Evolutionary conservation across 2,329 filamentous ascomycete genomes (phyloP), one percentile per base, ranked within the genome.

Genomic region (Colletotrichum camelliae): DNA sequence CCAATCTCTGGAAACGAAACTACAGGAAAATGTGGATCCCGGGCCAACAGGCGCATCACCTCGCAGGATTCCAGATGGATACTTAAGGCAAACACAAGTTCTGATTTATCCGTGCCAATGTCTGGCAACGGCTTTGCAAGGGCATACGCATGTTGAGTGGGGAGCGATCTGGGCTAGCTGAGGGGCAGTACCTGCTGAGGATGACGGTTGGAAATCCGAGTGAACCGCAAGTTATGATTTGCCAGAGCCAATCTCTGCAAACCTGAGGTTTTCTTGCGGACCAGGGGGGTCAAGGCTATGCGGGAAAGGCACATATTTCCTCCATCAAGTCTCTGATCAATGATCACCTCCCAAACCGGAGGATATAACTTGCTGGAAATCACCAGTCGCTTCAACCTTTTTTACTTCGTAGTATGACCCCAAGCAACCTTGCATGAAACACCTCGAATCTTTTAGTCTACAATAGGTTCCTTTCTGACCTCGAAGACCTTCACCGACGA

Each of bases 381-480:
- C 6, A 21, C 43, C 43, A 7, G 43, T 52, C 43, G 1, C 6
- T 52, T 13, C 2, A 13, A 12, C 1, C 3, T 0, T 48, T 12
- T 7, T 21, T 35, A 13, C 33, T 13, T 35, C 33, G 33, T 35
- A 35, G 3, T 13, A 35, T 5, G 12, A 13, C 13, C 2, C 31
- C 31, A 33, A 33, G 10, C 5, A 48, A 48, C 1, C 18, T 12
- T 21, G 4, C 9, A 48, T 48, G 18, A 4, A 48, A 21, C 5
- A 48, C 2, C 18, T 12, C 6, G 10, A 1, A n/a, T 43, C 2
- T 10, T 18, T 39, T 2, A 4, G 18, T 7, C 43, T 1, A n/a
- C n/a, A 48, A 7, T 2, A 13, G 43, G 0, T 21, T 5, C 43
- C n/a, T 21, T 2, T 1, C 1, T 4, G 5, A 1, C 5, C 0